phyloP scores from a whole-genome alignment of 352 stramenopile genomes.

The Globisporangium paroecandrum region DNA sequence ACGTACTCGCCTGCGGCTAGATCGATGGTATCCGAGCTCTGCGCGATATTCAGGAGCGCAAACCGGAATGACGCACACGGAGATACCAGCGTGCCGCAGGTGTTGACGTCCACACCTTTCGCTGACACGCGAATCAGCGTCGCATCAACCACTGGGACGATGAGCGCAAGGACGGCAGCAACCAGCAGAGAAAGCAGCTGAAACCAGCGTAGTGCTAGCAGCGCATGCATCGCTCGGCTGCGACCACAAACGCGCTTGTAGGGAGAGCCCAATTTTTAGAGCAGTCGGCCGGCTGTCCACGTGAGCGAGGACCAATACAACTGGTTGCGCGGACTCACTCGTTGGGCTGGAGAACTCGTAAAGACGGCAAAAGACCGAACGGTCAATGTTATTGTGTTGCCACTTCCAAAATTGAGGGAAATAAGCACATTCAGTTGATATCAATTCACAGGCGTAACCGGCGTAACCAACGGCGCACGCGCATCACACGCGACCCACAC shows the following conservation, averaged over 20 bases:
- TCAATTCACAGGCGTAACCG: background rate
- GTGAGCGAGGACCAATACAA: background rate
- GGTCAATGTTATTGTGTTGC: background rate
- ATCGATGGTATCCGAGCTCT: background rate
- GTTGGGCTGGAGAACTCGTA: too few relatives aligned
- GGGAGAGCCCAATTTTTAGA: background rate
- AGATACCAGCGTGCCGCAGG: background rate
- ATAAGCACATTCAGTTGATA: background rate
- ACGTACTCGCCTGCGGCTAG: conserved; percentile 4
- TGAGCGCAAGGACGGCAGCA: background rate
- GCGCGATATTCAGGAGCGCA: background rate
- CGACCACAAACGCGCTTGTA: background rate
- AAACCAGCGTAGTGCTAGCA: background rate
- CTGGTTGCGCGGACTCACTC: too few relatives aligned
- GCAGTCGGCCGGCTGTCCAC: background rate
- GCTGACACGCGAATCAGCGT: background rate
- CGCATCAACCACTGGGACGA: conserved; percentile 20
- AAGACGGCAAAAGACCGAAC: too few relatives aligned
- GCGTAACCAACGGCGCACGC: background rate
- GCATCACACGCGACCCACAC: too few relatives aligned
- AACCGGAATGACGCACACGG: conserved; percentile 3
- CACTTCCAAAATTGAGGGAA: background rate
- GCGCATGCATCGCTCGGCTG: background rate
- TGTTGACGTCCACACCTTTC: background rate
- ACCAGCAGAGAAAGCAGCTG: background rate